phyloP scores from a whole-genome alignment of 1,284 basidiomycete species.

The Coriolopsis trogii region DNA sequence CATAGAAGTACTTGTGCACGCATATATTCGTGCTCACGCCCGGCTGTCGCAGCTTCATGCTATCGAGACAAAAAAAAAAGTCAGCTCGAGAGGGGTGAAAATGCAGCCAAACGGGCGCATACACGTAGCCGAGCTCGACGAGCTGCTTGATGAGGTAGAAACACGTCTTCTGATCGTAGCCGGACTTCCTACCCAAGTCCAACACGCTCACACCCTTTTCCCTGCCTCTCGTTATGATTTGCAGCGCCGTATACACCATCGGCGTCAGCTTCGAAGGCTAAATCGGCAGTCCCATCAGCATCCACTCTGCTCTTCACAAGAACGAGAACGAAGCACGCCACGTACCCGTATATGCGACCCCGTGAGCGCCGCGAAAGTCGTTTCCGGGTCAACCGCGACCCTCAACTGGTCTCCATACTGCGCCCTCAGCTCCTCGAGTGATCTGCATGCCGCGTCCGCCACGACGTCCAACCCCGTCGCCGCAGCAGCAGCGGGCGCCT shows the following conservation, averaged over 20 bases:
- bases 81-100: neutral
- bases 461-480: conserved; percentile 51
- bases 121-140: conserved; percentile 75
- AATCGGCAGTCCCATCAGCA: conserved; percentile 1
- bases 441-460: conserved; percentile 50
- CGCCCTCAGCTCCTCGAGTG: conserved; percentile 55
- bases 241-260: conserved; percentile 86
- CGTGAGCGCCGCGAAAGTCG: conserved; percentile 77
- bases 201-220: conserved; percentile 79
- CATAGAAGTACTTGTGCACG: conserved; percentile 80
- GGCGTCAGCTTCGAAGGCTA: conserved; percentile 80
- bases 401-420: conserved; percentile 66
- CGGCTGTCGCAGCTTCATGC: conserved; percentile 73
- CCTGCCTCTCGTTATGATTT: conserved; percentile 80
- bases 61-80: conserved; percentile 30
- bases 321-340: conserved; percentile 9
- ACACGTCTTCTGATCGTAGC: conserved; percentile 88
- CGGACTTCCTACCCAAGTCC: conserved; percentile 75
- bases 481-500: conserved; percentile 41
- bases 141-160: conserved; percentile 84
- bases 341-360: conserved; percentile 80
- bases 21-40: conserved; percentile 78
- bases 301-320: conserved; percentile 6
- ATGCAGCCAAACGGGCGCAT: conserved; percentile 38
- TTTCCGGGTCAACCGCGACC: conserved; percentile 74